Conservation (phyloP, 2,329 filamentous ascomycete species). For the Sporothrix phasma region DNA sequence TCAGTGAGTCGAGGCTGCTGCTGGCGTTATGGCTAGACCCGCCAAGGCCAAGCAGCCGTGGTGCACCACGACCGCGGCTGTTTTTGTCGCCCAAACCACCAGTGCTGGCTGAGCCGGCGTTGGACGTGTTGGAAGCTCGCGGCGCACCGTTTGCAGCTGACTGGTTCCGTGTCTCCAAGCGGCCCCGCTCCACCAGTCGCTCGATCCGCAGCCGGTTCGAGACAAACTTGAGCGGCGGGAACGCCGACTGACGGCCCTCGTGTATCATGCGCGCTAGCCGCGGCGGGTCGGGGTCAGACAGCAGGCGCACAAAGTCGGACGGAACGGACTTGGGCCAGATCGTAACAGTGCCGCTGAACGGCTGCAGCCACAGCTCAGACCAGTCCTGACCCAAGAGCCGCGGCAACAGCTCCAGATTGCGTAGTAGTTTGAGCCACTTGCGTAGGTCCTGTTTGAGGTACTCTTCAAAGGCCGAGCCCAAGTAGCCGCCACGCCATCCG, state of each 20-base stretch:
- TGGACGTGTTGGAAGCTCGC: neutral
- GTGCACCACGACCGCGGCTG: neutral
- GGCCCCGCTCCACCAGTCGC: conserved; percentile 50
- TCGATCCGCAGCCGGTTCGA: conserved; percentile 80
- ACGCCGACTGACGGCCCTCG: conserved; percentile 78
- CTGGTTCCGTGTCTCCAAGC: conserved; percentile 29
- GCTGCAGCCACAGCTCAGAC: conserved; percentile 92
- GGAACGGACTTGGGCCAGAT: conserved; percentile 81
- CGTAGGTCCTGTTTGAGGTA: conserved; percentile 93
- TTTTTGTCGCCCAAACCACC: neutral
- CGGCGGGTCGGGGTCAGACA: conserved; percentile 68
- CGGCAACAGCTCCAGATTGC: conserved; percentile 84
- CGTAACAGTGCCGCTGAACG: conserved; percentile 88
- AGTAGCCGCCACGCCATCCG: conserved; percentile 91
- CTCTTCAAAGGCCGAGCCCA: conserved; percentile 85
- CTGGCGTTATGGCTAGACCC: neutral
- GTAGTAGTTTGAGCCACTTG: conserved; percentile 93
- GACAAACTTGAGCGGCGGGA: conserved; percentile 86
- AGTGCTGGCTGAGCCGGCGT: neutral
- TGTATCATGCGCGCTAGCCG: conserved; percentile 81
- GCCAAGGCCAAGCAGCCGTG: neutral
- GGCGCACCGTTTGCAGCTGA: neutral
- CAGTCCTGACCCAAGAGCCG: conserved; percentile 89
- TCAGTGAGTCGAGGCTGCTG: conserved; percentile 14
- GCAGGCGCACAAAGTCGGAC: conserved; percentile 76